Percentiles rank a stretch among this genome's conserved stretches.
Conservation (phyloP, 805 yeast genomes). For the Saturnispora zaruensis region DNA sequence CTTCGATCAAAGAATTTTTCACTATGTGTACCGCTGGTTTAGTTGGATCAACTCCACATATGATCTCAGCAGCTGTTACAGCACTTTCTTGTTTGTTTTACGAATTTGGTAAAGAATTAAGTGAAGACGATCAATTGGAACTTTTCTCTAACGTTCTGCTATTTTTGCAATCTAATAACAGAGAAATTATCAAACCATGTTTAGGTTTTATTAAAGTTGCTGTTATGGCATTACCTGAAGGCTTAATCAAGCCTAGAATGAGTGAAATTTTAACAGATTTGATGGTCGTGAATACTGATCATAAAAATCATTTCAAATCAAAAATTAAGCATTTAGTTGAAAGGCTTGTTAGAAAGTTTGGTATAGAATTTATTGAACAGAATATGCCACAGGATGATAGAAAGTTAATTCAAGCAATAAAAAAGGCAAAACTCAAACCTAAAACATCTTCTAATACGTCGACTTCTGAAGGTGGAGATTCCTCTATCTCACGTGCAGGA, state of each 20-base stretch:
- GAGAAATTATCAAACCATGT: constrained; percentile 91
- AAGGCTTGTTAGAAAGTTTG: constrained; percentile 81
- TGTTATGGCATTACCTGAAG: constrained; percentile 73
- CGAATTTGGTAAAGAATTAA: constrained; percentile 68
- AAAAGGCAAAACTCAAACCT: constrained; percentile 67
- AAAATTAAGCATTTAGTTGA: constrained; percentile 91
- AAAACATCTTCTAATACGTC: constrained; percentile 11
- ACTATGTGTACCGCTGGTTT: constrained; percentile 94
- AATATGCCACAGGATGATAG: constrained; percentile 86
- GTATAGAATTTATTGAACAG: constrained; percentile 73
- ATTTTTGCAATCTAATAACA: constrained; percentile 80
- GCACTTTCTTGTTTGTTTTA: constrained; percentile 80
- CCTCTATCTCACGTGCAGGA: constrained; percentile 26
- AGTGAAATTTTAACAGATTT: constrained; percentile 59
- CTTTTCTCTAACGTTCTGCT: constrained; percentile 79
- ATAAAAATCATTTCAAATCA: constrained; percentile 87
- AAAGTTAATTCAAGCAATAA: constrained; percentile 75
- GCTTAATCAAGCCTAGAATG: constrained; percentile 58
- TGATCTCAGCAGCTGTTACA: constrained; percentile 94
- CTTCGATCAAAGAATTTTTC: constrained; percentile 72
- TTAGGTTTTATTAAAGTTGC: constrained; percentile 92
- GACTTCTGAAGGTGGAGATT: constrained; percentile 22
- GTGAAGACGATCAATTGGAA: constrained; percentile 55
- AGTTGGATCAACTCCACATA: constrained; percentile 88
- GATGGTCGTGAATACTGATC: constrained; percentile 91